Base-by-base conservation (phyloP, 148 eudicot genomes). In the Diospyros lotus region DNA sequence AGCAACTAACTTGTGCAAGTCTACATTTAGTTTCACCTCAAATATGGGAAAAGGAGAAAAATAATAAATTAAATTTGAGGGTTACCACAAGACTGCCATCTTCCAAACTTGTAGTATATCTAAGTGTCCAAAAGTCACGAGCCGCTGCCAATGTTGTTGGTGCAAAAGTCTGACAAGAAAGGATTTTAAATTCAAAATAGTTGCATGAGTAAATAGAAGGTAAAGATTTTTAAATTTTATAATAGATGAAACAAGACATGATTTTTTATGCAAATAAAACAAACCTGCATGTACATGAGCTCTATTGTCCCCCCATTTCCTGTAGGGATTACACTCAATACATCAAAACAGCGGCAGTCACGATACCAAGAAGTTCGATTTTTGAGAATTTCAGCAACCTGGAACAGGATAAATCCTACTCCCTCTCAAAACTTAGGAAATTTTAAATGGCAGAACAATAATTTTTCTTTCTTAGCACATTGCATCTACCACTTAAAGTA, bases 251-350 rank as follows among this genome's bases (percentile, higher is more conserved):
- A 38, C 65, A 38, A 62, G n/a, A 38, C 6, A 2, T 7, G 10
- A n/a, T 66, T n/a, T 12, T 17, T 9, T 6, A 44, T 40, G 12
- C 44, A 41, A 17, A 41, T 40, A 41, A 12, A 12, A 4, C 72
- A 44, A 28, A 69, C 72, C 17, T 51, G 72, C 45, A 6, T 51
- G 18, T 69, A 69, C 9, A 69, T 69, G 54, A 69, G 58, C 52
- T 69, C 72, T 44, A 69, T 52, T 69, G 38, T 52, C 43, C 58
- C 72, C 45, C 72, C 72, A 69, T 69, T 69, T 69, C 59, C 72
- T 28, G 59, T 52, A 6, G 72, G 58, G n/a, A 69, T 44, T 38
- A 7, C 45, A 52, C 44, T 52, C 13, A 69, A 46, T 52, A 69
- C 72, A 44, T 69, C 72, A 2, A 43, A 17, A 43, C 45, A 14